phyloP scores from a whole-genome alignment of 192 early-diverging fungal species.

The Umbelopsis sp. region DNA sequence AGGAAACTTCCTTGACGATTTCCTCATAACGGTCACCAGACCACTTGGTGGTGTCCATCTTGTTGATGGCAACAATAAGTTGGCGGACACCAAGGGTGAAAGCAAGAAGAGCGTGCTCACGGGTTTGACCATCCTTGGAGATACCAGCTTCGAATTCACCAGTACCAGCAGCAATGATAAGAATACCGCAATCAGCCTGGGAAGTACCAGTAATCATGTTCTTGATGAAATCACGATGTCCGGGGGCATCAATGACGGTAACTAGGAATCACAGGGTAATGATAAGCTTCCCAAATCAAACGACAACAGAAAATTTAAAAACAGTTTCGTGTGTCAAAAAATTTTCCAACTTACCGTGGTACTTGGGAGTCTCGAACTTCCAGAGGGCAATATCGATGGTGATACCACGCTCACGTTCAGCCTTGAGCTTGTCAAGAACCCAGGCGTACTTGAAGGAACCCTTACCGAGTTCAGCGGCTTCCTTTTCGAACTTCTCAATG shows the following conservation, averaged over 20 bases:
- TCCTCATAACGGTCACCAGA: constrained; percentile 94
- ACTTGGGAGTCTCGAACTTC: constrained; percentile 97
- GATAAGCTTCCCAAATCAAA: no score
- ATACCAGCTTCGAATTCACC: constrained; percentile 96
- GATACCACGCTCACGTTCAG: constrained; percentile 99
- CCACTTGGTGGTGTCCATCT: constrained; percentile 99
- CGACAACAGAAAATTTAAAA: no score
- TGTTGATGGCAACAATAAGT: constrained; percentile 99
- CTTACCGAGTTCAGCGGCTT: constrained; percentile 98
- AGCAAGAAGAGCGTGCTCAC: constrained; percentile 97
- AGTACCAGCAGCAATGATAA: constrained; percentile 90
- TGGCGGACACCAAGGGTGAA: constrained; percentile 98
- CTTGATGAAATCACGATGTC: constrained; percentile 99
- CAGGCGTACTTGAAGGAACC: constrained; percentile 99
- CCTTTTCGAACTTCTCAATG: constrained; percentile 99
- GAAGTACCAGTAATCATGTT: constrained; percentile 99
- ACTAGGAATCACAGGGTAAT: constrained; percentile 28
- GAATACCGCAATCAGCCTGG: constrained; percentile 96
- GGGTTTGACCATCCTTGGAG: constrained; percentile 99
- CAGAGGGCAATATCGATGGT: constrained; percentile 98
- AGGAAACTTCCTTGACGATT: constrained; percentile 94
- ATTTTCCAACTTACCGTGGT: constrained; percentile 58
- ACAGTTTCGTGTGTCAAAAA: background rate
- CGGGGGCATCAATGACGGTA: constrained; percentile 99
- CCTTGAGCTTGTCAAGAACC: constrained; percentile 99